Percentiles rank a stretch among this genome's conserved stretches.
phyloP scores from a whole-genome alignment of 2,329 filamentous ascomycete genomes.

The Penicillium janthinellum region DNA sequence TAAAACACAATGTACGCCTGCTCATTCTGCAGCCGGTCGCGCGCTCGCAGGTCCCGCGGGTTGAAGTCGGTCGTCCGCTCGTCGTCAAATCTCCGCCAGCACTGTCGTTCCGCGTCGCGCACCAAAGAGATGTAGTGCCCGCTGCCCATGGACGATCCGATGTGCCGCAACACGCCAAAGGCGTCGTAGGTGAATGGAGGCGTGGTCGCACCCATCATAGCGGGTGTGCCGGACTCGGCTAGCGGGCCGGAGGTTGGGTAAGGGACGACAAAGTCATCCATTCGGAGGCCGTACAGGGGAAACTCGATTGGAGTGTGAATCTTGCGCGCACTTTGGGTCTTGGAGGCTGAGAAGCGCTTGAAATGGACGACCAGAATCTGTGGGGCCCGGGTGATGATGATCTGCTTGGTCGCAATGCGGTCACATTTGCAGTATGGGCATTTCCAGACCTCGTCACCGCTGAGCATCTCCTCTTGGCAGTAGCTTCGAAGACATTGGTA shows the following conservation, averaged over 20 bases:
- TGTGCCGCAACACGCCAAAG: constrained; percentile 81
- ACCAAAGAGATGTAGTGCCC: constrained; percentile 82
- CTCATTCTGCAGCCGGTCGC: constrained; percentile 61
- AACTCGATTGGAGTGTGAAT: constrained; percentile 73
- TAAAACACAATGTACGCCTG: constrained; percentile 69
- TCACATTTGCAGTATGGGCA: constrained; percentile 74
- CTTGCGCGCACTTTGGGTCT: constrained; percentile 63
- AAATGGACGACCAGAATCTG: constrained; percentile 77
- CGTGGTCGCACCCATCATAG: constrained; percentile 48
- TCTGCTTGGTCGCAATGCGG: constrained; percentile 68
- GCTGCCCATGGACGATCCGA: constrained; percentile 65
- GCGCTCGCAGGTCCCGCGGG: constrained; percentile 51
- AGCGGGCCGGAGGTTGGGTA: constrained; percentile 39
- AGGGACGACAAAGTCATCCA: constrained; percentile 62
- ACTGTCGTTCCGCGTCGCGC: constrained; percentile 59
- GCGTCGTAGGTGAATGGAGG: constrained; percentile 75
- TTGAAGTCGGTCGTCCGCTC: constrained; percentile 58
- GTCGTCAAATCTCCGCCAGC: constrained; percentile 66
- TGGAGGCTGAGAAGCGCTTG: constrained; percentile 66
- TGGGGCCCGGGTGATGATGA: constrained; percentile 75
- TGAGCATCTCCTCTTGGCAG: constrained; percentile 66
- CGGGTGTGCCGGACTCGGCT: constrained; percentile 49
- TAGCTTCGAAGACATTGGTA: constrained; percentile 71
- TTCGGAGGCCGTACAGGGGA: constrained; percentile 69
- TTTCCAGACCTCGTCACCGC: constrained; percentile 68